Evolutionary conservation across 2,329 filamentous ascomycete species (phyloP), one percentile per base, ranked within the genome.

Genomic region (Penicillium verrucosum): DNA sequence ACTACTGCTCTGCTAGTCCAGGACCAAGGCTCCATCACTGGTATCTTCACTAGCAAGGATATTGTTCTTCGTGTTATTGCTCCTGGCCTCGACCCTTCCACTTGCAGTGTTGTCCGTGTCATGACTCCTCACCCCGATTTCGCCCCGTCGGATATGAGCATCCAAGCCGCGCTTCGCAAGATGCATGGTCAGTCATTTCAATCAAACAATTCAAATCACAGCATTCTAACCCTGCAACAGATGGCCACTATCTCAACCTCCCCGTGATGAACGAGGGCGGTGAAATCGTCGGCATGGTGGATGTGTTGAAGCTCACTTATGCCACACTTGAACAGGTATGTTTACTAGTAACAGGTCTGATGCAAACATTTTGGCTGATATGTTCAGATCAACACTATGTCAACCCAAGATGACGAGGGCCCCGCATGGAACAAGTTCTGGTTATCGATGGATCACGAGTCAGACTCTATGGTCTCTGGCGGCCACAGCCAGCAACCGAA

Each of bases 351-450:
- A 36, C 36, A 60, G 36, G 44, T 9, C 11, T 12, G 2, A 9
- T 36, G n/a, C 7, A 46, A 6, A 36, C 25, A 21, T 27, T 36
- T 58, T 64, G 37, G 60, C 23, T 29, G 1, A 21, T 42, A 5
- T 25, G n/a, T 36, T n/a, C 40, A 88, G 82, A 87, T 88, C 70
- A 97, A 97, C 80, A 92, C 90, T 57, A 97, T 99, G 88, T 87
- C 85, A 40, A 92, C 87, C 51, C 85, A 85, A 41, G 93, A 96
- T 71, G 91, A 86, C 66, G 94, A 99, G 77, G 94, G 94, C 0
- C 94, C 94, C 5, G 94, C 94, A 7, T 99, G 94, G 94, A 97
- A 97, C 80, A 99, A 97, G 77, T 99, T 99, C 79, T 99, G 94
- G 94, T 82, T 97, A 64, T 97, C 94, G 0, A 87, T 99, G 67